Evolutionary conservation across 257 asterid genomes (phyloP).

Genomic region (Solanum appendiculatum): DNA sequence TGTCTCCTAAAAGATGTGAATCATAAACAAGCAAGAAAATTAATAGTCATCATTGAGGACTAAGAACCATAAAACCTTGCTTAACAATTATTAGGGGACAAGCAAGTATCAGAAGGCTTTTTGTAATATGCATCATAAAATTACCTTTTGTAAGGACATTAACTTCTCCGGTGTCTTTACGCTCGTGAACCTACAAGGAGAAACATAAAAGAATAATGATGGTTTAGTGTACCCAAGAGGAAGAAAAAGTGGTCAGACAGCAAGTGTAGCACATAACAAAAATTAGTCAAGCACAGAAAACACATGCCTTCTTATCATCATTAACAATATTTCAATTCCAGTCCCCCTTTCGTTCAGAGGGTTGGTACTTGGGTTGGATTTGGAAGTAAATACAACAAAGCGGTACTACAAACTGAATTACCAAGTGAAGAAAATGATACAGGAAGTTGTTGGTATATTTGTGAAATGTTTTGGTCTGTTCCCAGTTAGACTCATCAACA

Average conservation of each 20-base stretch:
- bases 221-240: background rate
- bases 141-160: constrained; percentile 93
- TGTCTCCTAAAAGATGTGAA: constrained; percentile 62
- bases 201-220: background rate
- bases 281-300: background rate
- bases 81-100: background rate
- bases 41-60: background rate
- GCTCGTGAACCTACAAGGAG: constrained; percentile 78
- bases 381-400: background rate
- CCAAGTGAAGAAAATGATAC: background rate
- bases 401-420: background rate
- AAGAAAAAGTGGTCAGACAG: background rate
- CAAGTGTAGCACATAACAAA: background rate
- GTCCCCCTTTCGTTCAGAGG: background rate
- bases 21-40: background rate
- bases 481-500: background rate
- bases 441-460: background rate
- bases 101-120: background rate
- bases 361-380: background rate
- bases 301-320: background rate
- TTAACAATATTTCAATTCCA: background rate
- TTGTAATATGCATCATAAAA: background rate
- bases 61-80: background rate
- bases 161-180: constrained; percentile 80
- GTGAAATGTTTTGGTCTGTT: background rate